phyloP scores from a whole-genome alignment of 805 yeast genomes.

The Candida arabinofermentans region DNA sequence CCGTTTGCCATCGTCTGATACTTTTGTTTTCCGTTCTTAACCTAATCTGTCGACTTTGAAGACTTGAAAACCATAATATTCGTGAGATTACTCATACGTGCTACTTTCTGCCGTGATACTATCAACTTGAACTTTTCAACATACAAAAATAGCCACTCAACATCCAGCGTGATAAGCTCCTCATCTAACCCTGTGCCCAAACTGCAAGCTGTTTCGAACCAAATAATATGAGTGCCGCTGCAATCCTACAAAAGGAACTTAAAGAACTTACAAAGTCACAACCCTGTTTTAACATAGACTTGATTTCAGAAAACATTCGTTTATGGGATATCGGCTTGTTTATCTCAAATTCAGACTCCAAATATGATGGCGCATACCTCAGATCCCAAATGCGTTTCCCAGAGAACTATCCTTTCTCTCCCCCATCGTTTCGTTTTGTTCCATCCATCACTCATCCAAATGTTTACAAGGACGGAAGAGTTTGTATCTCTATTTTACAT shows the following conservation, averaged over 20 bases:
- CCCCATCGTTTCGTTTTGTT: slow-evolving; percentile 88
- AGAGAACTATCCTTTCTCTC: slow-evolving; percentile 82
- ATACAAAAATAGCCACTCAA: too few relatives aligned
- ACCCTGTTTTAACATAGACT: slow-evolving; percentile 32
- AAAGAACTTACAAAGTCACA: slow-evolving; percentile 29
- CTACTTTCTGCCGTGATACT: too few relatives aligned
- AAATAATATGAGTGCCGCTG: slow-evolving; percentile 23
- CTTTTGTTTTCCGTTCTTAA: too few relatives aligned
- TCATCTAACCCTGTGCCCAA: too few relatives aligned
- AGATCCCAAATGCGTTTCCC: slow-evolving; percentile 95
- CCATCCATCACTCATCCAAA: slow-evolving; percentile 95
- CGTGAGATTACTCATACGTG: too few relatives aligned
- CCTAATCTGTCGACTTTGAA: too few relatives aligned
- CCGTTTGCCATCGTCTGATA: too few relatives aligned
- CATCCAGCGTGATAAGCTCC: too few relatives aligned
- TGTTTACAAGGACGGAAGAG: slow-evolving; percentile 87
- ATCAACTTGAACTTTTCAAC: too few relatives aligned
- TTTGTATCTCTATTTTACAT: slow-evolving; percentile 90
- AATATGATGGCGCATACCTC: slow-evolving; percentile 91
- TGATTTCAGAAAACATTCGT: slow-evolving; percentile 53
- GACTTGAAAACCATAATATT: too few relatives aligned
- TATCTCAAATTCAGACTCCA: slow-evolving; percentile 85
- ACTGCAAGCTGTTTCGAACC: not conserved
- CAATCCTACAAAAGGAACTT: slow-evolving; percentile 33
- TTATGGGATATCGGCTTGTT: slow-evolving; percentile 86